A percentile compares a stretch with the other conserved stretches of the same genome.
phyloP scores from a whole-genome alignment of 208 protist genomes.

The Porcisia hertigi region DNA sequence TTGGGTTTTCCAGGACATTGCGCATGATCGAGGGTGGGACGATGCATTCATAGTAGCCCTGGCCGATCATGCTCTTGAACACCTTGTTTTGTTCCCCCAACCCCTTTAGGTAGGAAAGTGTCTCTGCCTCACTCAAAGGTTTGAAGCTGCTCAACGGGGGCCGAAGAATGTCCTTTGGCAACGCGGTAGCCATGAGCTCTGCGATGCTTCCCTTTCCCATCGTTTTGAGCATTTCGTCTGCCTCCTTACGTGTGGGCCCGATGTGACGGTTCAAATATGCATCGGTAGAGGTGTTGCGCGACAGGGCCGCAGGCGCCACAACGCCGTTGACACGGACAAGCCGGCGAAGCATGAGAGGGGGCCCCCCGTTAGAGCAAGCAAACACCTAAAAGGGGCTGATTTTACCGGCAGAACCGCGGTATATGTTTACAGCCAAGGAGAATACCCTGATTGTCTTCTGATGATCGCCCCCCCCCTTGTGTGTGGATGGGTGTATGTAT shows the following conservation, averaged over 20 bases:
- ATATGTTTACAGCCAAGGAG: no score
- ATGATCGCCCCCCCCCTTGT: no score
- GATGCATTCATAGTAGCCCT: constrained; percentile 93
- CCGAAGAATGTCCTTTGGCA: constrained; percentile 77
- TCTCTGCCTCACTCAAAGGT: constrained; percentile 73
- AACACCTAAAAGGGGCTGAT: no score
- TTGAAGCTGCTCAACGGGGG: constrained; percentile 46
- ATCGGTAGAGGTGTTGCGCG: constrained; percentile 70
- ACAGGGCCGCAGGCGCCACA: constrained; percentile 9
- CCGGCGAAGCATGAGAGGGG: constrained; percentile 2
- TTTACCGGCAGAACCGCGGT: no score
- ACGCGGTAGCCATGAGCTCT: constrained; percentile 70
- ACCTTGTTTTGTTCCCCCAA: constrained; percentile 86
- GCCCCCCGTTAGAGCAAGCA: no score
- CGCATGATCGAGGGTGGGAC: constrained; percentile 93
- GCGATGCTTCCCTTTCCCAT: constrained; percentile 77
- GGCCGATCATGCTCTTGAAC: constrained; percentile 92
- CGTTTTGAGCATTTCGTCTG: constrained; percentile 87
- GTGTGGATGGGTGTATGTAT: no score
- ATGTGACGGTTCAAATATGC: constrained; percentile 92
- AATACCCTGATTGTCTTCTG: no score
- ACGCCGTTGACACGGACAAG: constrained; percentile 12
- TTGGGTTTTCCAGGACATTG: constrained; percentile 98
- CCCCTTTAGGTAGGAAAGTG: constrained; percentile 57
- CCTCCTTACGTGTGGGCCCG: constrained; percentile 82